Evolutionary conservation across 805 yeast species (phyloP).

Genomic region (Candida dajiaensis): DNA sequence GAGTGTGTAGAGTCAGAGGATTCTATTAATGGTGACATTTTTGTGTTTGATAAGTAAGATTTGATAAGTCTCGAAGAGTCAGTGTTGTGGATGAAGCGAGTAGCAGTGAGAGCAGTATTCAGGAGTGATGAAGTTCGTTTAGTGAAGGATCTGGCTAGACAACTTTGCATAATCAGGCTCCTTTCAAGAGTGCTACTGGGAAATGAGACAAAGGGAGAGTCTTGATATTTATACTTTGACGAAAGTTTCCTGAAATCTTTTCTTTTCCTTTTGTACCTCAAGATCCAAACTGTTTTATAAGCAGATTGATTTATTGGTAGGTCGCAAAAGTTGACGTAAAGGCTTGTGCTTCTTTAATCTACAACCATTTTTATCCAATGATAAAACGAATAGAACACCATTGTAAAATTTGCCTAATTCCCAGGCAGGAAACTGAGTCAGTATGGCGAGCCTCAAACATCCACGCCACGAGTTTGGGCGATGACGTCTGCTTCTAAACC

Average conservation of each 20-base stretch:
- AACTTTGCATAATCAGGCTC: neutral
- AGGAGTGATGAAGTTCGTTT: neutral
- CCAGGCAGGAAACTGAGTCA: neutral
- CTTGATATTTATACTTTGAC: neutral
- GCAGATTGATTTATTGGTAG: too few relatives aligned
- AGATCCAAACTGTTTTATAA: too few relatives aligned
- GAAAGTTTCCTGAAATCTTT: neutral
- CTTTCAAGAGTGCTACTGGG: too few relatives aligned
- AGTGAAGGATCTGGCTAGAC: neutral
- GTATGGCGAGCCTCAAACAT: neutral
- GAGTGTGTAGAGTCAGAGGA: slow-evolving; percentile 6
- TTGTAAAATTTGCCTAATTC: too few relatives aligned
- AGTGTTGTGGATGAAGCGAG: neutral
- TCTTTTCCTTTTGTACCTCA: too few relatives aligned
- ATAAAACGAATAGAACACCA: too few relatives aligned
- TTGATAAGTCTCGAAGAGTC: neutral
- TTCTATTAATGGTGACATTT: neutral
- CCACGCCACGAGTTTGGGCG: neutral
- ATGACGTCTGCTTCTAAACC: too few relatives aligned
- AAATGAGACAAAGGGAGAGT: neutral
- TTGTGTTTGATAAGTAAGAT: neutral
- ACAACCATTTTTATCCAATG: neutral
- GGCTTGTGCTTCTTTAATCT: neutral
- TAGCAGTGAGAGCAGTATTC: neutral
- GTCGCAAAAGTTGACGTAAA: neutral